Evolutionary conservation across 169 alveolate species (phyloP).

Genomic region (Plasmodium coatneyi): DNA sequence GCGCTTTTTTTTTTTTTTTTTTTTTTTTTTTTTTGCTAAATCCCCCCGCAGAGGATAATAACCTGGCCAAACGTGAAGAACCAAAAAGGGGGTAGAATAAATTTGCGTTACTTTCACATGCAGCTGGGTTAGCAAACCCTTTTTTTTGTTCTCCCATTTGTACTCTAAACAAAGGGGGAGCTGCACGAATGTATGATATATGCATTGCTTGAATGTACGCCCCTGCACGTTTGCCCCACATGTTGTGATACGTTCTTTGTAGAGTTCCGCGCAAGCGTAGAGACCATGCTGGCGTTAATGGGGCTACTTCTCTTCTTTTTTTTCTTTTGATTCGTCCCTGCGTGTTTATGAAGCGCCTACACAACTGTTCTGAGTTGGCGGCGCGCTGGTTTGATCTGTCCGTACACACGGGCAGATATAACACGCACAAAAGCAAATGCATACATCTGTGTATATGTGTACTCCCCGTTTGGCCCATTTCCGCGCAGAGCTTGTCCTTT

Average conservation of each 20-base stretch:
- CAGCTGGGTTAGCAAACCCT: background rate
- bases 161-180: background rate
- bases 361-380: background rate
- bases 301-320: background rate
- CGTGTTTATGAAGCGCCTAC: background rate
- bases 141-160: background rate
- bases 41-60: background rate
- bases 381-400: background rate
- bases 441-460: background rate
- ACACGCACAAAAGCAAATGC: background rate
- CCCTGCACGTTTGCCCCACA: background rate
- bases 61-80: background rate
- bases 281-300: background rate
- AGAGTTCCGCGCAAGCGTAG: background rate
- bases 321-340: background rate
- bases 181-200: background rate
- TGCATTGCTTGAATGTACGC: background rate
- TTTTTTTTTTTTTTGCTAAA: no score
- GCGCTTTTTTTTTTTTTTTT: background rate
- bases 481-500: background rate
- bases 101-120: background rate
- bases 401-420: background rate
- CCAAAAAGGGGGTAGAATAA: background rate
- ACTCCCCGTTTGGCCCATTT: background rate
- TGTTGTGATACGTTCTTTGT: background rate